Evolutionary conservation across 176 grass and related monocot genomes (phyloP).

Genomic region (Ensete ventricosum): DNA sequence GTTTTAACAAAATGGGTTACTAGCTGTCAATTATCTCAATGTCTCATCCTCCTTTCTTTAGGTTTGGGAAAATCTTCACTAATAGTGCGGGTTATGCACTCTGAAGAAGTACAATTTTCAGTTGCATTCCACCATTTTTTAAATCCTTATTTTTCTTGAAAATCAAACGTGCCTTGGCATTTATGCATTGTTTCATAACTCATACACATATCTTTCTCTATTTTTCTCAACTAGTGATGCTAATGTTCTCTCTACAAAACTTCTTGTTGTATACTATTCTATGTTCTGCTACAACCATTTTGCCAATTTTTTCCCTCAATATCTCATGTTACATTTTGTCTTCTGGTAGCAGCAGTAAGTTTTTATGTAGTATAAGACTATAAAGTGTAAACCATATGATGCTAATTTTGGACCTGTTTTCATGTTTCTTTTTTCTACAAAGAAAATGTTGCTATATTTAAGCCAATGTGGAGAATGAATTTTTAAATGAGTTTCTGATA

Average conservation of each 20-base stretch:
- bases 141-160: background rate
- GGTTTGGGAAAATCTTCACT: background rate
- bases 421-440: background rate
- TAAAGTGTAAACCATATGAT: too few relatives aligned
- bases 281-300: background rate
- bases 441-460: conserved; percentile 6
- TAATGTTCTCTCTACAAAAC: background rate
- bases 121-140: conserved; percentile 2
- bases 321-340: background rate
- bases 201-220: background rate
- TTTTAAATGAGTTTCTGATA: conserved; percentile 8
- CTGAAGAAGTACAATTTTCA: background rate
- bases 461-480: background rate
- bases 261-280: background rate
- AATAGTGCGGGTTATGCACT: background rate
- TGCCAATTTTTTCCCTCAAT: too few relatives aligned
- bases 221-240: background rate
- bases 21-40: background rate
- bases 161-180: background rate
- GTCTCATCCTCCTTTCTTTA: background rate
- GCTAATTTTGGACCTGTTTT: background rate
- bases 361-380: background rate
- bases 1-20: too few relatives aligned
- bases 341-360: background rate
- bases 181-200: background rate